phyloP scores from a whole-genome alignment of 495 filamentous ascomycete genomes.

The Trypethelium eluteriae region DNA sequence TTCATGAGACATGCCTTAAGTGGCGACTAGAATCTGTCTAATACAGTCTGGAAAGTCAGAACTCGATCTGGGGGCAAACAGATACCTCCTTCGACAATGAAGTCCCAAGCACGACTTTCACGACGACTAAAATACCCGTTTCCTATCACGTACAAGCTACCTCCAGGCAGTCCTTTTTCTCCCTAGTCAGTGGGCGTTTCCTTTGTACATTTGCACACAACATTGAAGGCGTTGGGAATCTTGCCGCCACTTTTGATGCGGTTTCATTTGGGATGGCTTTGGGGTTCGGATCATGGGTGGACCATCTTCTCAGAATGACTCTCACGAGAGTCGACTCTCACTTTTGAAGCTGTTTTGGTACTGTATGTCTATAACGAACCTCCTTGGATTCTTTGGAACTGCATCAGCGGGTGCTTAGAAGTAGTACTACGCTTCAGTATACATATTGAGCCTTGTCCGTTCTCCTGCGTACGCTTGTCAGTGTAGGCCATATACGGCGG shows the following conservation, averaged over 20 bases:
- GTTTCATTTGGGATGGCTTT: neutral
- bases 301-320: neutral
- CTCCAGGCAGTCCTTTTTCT: neutral
- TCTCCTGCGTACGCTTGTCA: neutral
- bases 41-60: neutral
- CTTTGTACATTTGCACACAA: conserved; percentile 1
- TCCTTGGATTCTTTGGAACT: neutral
- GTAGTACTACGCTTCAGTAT: neutral
- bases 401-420: conserved; percentile 6
- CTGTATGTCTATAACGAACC: neutral
- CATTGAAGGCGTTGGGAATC: neutral
- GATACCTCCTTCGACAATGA: neutral
- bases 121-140: conserved; percentile 1
- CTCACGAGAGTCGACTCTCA: neutral
- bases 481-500: neutral
- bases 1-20: neutral
- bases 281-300: neutral
- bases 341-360: neutral
- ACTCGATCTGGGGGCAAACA: conserved; percentile 2
- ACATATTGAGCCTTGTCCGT: conserved; percentile 2
- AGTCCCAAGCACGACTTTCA: neutral
- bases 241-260: conserved; percentile 6
- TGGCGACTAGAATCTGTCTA: neutral
- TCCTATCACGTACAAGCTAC: neutral
- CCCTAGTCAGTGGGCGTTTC: neutral